Evolutionary conservation across 1,139 yeast species (phyloP).

Genomic region (Komagataea norvegica): DNA sequence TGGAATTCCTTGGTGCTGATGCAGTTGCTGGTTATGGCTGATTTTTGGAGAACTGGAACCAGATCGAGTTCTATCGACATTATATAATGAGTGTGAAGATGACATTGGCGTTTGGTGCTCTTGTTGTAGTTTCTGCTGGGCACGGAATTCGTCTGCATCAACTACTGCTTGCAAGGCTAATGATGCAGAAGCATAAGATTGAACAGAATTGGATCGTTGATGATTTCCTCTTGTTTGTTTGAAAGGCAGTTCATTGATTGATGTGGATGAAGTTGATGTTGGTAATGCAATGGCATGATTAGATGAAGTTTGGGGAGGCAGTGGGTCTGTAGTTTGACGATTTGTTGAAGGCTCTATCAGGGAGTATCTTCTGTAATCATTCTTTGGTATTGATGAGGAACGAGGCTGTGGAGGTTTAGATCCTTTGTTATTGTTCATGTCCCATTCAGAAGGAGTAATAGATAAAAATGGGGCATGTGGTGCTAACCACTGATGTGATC

Average conservation of each 20-base stretch:
- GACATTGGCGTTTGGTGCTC: constrained; percentile 22
- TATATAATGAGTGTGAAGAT: constrained; percentile 28
- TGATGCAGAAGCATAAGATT: constrained; percentile 43
- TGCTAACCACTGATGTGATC: constrained; percentile 83
- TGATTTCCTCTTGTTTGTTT: constrained; percentile 20
- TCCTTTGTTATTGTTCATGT: constrained; percentile 32
- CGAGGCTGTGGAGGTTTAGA: constrained; percentile 6
- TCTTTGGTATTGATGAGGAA: constrained; percentile 14
- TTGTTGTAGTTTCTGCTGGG: constrained; percentile 23
- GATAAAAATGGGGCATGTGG: constrained; percentile 79
- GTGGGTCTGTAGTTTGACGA: constrained; percentile 28
- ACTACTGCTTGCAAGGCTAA: constrained; percentile 66
- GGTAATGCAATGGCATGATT: constrained; percentile 47
- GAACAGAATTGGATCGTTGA: constrained; percentile 32
- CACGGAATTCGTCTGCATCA: constrained; percentile 44
- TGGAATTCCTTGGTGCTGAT: constrained; percentile 30
- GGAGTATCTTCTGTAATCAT: constrained; percentile 36
- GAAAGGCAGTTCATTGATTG: constrained; percentile 19
- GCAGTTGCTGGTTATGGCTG: constrained; percentile 15
- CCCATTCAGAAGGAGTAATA: constrained; percentile 90
- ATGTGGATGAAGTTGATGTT: constrained; percentile 33
- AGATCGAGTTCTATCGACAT: constrained; percentile 17
- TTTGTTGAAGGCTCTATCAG: constrained; percentile 37
- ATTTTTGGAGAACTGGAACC: constrained; percentile 15
- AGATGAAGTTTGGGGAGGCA: constrained; percentile 50